Evolutionary conservation across 176 grass and related monocot genomes (phyloP).

Genomic region (Rhipidocladum racemiflorum): DNA sequence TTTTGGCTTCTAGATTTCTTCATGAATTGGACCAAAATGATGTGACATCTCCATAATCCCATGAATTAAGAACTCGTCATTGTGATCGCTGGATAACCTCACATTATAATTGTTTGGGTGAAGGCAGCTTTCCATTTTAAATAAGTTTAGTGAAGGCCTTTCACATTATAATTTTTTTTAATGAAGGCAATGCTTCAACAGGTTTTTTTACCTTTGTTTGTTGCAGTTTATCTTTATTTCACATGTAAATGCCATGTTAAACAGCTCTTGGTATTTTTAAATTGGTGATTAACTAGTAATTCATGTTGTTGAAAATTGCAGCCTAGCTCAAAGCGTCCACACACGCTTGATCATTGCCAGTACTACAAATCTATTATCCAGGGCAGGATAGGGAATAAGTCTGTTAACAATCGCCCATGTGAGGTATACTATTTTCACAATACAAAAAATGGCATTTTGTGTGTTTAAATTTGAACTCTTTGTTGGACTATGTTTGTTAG

Average conservation of each 20-base stretch:
- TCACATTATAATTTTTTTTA: too few species aligned
- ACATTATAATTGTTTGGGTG: not conserved
- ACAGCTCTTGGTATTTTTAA: not conserved
- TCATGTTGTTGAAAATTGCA: conserved; percentile 31
- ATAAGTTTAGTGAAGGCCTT: not conserved
- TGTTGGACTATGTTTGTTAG: too few species aligned
- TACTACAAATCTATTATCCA: conserved; percentile 40
- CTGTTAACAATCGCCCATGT: not conserved
- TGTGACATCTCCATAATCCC: not conserved
- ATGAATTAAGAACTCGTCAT: not conserved
- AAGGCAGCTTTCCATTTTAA: not conserved
- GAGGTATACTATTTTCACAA: conserved; percentile 39
- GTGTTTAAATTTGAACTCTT: too few species aligned
- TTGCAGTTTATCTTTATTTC: too few species aligned
- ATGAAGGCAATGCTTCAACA: not conserved
- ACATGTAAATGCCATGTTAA: not conserved
- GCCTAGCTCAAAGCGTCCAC: conserved; percentile 39
- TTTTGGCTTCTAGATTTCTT: not conserved
- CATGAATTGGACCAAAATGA: not conserved
- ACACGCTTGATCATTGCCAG: conserved; percentile 31
- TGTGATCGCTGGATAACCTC: not conserved
- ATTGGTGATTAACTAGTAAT: not conserved
- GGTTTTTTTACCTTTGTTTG: too few species aligned
- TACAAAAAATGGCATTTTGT: not conserved
- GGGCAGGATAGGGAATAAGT: conserved; percentile 29